Evolutionary conservation across 2,329 filamentous ascomycete species (phyloP), one percentile per base, ranked within the genome.

Genomic region (Pseudogymnoascus sp.): DNA sequence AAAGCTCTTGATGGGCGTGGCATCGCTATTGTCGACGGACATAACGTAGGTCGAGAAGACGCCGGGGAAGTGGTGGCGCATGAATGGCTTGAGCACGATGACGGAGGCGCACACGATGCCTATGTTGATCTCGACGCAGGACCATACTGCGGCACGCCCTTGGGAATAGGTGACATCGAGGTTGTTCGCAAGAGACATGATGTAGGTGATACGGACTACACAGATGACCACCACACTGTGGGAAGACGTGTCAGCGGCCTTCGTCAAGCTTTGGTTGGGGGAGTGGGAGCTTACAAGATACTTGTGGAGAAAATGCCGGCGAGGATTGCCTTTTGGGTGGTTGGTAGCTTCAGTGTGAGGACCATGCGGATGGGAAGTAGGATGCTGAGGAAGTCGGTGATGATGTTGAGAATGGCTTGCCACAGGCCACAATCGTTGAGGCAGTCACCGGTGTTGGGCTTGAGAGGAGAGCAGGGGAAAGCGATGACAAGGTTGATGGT

Each of bases 91-190:
- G 28, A 62, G 38, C 5, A 43, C 40, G 7, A 53, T 33, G 28
- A 62, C 35, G 16, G 40, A 50, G 19, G 41, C 50, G 24, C 60
- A 62, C 10, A 62, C 16, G 10, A 62, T 62, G 40, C 60, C 60
- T 28, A 62, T 12, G 33, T 62, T 62, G 60, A 62, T 24, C 37
- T 62, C 60, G 12, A 62, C 40, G 14, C 40, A 62, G 3, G 60
- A 62, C 33, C 41, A 56, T 10, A 56, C 26, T 56, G 60, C 60
- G 8, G 60, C 60, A 5, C 24, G 28, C 16, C 16, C 60, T 35
- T 62, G 60, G 26, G 60, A 50, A 11, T 53, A 62, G 8, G 60
- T 62, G n/a, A 62, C 60, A 16, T 62, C 60, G 60, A 40, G 60
- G 38, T 62, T 56, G 19, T 31, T 53, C 28, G 35, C 41, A 22